Conservation (phyloP, 2,329 filamentous ascomycete species). For the Colletotrichum plurivorum region DNA sequence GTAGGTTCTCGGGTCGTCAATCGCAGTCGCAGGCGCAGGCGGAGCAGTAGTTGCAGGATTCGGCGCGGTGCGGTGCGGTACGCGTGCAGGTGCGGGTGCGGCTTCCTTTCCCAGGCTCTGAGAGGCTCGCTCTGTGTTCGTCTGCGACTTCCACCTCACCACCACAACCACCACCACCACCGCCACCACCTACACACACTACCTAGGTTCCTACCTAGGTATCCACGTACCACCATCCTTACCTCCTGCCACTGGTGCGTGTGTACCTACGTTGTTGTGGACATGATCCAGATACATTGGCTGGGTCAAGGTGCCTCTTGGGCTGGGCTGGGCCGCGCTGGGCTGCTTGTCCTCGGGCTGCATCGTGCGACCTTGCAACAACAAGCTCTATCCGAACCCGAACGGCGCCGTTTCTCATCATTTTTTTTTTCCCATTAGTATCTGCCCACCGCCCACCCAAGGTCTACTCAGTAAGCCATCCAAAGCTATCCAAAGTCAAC, state of each 20-base stretch:
- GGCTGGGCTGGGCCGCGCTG: constrained; percentile 8
- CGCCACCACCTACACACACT: too few relatives aligned
- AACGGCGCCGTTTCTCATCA: not conserved
- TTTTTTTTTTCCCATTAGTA: constrained; percentile 1
- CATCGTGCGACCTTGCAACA: constrained; percentile 9
- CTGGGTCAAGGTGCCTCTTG: constrained; percentile 16
- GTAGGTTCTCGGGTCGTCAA: not conserved
- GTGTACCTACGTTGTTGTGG: not conserved
- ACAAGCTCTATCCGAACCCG: constrained; percentile 4
- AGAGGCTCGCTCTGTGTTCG: too few relatives aligned
- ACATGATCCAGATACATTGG: constrained; percentile 12
- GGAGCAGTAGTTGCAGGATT: not conserved
- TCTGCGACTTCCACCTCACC: not conserved
- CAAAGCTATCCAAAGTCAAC: not conserved
- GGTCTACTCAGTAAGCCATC: constrained; percentile 19
- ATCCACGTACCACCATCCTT: too few relatives aligned
- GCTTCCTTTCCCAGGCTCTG: constrained; percentile 29
- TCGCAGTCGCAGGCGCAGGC: not conserved
- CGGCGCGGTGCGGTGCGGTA: not conserved
- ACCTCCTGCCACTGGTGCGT: not conserved
- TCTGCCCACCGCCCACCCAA: not conserved
- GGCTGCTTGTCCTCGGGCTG: constrained; percentile 15
- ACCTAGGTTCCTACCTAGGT: not conserved
- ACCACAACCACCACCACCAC: too few relatives aligned
- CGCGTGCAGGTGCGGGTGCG: constrained; percentile 30